Evolutionary conservation across 306 rosid genomes (phyloP).

Genomic region (Senna siamea): DNA sequence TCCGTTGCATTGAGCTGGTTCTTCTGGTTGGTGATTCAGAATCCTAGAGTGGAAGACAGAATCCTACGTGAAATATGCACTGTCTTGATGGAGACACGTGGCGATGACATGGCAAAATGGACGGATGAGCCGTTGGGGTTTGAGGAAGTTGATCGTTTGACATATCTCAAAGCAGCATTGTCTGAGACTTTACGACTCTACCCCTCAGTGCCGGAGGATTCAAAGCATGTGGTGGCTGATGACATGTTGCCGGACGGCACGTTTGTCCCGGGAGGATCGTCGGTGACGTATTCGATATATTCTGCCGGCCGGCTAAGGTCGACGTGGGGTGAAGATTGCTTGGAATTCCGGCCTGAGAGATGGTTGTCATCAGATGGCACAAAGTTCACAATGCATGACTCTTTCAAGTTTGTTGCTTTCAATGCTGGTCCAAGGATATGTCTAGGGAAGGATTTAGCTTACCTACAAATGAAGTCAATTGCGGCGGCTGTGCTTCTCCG

Average conservation of each 20-base stretch:
- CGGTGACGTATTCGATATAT: constrained; percentile 2
- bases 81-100: constrained; percentile 20
- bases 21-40: constrained; percentile 9
- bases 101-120: not conserved
- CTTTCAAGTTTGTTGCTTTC: constrained; percentile 19
- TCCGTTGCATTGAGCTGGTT: constrained; percentile 28
- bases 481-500: constrained; percentile 11
- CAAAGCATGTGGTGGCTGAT: constrained; percentile 4
- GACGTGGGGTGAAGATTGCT: constrained; percentile 23
- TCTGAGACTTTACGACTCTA: not conserved
- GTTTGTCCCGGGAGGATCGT: not conserved
- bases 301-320: constrained; percentile 5
- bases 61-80: constrained; percentile 12
- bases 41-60: constrained; percentile 23
- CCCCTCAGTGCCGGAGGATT: constrained; percentile 18
- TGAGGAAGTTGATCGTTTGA: not conserved
- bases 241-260: not conserved
- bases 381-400: not conserved
- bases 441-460: constrained; percentile 18
- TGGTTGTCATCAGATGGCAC: not conserved
- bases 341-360: constrained; percentile 12
- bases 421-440: constrained; percentile 23
- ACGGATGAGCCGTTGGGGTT: not conserved
- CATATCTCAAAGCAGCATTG: constrained; percentile 8
- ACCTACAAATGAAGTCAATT: constrained; percentile 18